phyloP scores from a whole-genome alignment of 202 grass and related monocot genomes.

The Eragrostis tef region DNA sequence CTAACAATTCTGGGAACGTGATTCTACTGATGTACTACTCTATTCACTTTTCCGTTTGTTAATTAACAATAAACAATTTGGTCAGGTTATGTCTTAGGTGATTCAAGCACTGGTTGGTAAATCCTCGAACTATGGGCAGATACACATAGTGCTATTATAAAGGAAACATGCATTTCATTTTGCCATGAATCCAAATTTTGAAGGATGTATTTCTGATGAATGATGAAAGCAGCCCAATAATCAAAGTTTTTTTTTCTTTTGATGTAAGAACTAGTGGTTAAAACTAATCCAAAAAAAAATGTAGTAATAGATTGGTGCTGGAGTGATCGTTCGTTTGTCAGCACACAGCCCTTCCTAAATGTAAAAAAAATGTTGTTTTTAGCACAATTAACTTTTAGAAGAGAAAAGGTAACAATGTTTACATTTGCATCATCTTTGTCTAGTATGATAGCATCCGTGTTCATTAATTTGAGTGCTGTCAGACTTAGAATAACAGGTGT shows the following conservation, averaged over 20 bases:
- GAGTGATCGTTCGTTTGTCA: neutral
- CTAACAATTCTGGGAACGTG: conserved; percentile 11
- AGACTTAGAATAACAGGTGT: neutral
- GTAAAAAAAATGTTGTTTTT: neutral
- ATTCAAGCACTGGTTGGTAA: conserved; percentile 16
- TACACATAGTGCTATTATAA: neutral
- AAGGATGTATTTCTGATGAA: neutral
- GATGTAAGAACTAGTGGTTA: neutral
- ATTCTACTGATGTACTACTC: conserved; percentile 2
- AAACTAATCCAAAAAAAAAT: neutral
- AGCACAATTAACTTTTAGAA: neutral
- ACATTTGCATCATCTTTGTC: neutral
- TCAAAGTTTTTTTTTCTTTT: neutral
- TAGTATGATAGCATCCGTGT: neutral
- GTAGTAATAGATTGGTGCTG: neutral
- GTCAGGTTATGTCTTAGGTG: conserved; percentile 22
- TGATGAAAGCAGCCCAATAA: neutral
- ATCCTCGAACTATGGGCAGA: conserved; percentile 1
- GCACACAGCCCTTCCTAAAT: neutral
- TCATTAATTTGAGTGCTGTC: neutral
- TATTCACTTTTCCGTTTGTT: conserved; percentile 14
- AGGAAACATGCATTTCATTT: conserved; percentile 20
- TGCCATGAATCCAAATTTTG: neutral
- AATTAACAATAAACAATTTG: conserved; percentile 1
- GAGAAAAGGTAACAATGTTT: neutral